phyloP scores from a whole-genome alignment of 257 asterid genomes.

The Misopates orontium region DNA sequence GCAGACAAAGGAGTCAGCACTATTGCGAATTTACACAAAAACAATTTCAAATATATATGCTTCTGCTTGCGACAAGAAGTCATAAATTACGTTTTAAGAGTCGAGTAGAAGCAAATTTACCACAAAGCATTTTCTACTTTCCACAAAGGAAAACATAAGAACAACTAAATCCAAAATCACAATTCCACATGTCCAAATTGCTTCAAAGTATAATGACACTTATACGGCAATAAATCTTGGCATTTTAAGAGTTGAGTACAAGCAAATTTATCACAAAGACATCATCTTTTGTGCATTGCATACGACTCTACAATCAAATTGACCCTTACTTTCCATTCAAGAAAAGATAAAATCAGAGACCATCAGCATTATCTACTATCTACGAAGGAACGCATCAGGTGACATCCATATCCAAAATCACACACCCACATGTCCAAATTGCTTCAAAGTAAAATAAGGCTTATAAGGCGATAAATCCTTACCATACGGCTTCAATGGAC shows the following conservation, averaged over 20 bases:
- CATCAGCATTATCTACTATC: too few relatives aligned
- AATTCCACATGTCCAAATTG: not conserved
- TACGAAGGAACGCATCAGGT: not conserved
- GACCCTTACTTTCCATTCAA: not conserved
- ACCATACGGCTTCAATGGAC: slow-evolving; percentile 94
- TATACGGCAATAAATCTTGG: not conserved
- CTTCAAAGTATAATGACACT: not conserved
- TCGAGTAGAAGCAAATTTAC: not conserved
- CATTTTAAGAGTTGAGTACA: too few relatives aligned
- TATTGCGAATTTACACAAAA: too few relatives aligned
- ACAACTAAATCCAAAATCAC: not conserved
- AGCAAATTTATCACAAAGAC: too few relatives aligned
- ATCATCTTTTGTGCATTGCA: not conserved
- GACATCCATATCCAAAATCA: not conserved
- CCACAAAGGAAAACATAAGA: not conserved
- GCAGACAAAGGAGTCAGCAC: too few relatives aligned
- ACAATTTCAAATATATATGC: not conserved
- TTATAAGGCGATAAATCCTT: slow-evolving; percentile 19
- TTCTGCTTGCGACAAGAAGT: not conserved
- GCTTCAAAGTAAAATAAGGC: not conserved
- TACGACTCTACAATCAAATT: not conserved
- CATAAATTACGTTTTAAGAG: not conserved
- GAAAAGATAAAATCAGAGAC: not conserved
- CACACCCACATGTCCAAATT: not conserved
- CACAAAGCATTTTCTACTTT: not conserved